phyloP scores from a whole-genome alignment of 768 basidiomycete genomes.

The Agaricus sinodeliciosus region DNA sequence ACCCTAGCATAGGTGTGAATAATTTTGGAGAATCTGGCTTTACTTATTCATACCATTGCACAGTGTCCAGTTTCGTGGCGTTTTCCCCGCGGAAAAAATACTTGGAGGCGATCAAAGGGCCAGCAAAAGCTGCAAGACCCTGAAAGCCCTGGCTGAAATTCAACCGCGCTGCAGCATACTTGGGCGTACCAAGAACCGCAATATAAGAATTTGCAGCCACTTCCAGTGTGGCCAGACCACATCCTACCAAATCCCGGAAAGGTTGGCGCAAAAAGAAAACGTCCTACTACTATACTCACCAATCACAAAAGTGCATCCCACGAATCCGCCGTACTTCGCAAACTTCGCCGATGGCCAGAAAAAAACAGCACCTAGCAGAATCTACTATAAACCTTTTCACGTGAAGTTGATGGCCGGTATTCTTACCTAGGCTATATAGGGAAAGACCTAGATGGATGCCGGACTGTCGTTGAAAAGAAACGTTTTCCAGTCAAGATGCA shows the following conservation, averaged over 20 bases:
- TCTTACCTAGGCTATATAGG: conserved; percentile 48
- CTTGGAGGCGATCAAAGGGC: conserved; percentile 68
- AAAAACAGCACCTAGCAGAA: conserved; percentile 53
- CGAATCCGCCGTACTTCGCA: conserved; percentile 64
- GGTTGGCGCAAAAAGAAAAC: too few relatives aligned
- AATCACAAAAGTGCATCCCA: conserved; percentile 67
- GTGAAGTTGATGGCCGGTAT: neutral
- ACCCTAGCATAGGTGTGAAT: conserved; percentile 36
- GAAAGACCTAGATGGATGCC: conserved; percentile 58
- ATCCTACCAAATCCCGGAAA: conserved; percentile 29
- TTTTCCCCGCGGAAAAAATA: conserved; percentile 71
- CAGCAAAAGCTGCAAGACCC: conserved; percentile 66
- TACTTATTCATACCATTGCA: conserved; percentile 46
- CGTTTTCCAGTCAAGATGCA: neutral
- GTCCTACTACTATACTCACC: conserved; percentile 25
- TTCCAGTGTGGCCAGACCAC: conserved; percentile 61
- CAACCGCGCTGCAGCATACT: conserved; percentile 67
- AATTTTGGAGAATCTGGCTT: conserved; percentile 1
- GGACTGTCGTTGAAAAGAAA: conserved; percentile 18
- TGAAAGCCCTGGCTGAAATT: conserved; percentile 81
- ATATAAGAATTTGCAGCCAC: conserved; percentile 82
- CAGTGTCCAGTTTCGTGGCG: conserved; percentile 52
- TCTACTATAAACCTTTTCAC: neutral
- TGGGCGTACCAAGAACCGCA: conserved; percentile 57
- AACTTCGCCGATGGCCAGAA: conserved; percentile 76